A percentile compares a stretch with the other conserved stretches of the same genome.
These are phyloP conservation scores for Pseudohalonectria lignicola DNA, from an alignment of 2,329 filamentous ascomycete species.

Conservation along the genomic window DNA sequence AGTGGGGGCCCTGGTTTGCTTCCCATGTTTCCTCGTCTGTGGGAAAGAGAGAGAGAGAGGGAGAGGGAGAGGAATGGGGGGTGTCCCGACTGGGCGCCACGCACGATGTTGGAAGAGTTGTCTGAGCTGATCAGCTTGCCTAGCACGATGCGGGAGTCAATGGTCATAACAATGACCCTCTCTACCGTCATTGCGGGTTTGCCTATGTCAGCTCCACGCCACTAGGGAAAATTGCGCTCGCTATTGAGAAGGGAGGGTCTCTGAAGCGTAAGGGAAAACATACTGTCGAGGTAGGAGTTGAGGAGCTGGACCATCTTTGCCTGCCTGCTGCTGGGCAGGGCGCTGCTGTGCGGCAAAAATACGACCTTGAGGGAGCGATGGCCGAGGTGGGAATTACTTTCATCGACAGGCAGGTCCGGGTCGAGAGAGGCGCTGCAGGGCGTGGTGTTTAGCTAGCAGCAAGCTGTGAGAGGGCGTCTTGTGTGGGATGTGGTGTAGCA, in stretches of 20 bases:
- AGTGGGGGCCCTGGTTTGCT: no score
- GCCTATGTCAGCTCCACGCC: not conserved
- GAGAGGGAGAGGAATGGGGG: slow-evolving; percentile 36
- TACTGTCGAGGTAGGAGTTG: slow-evolving; percentile 19
- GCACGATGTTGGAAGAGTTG: slow-evolving; percentile 77
- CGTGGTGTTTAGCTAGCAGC: no score
- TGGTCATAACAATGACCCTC: slow-evolving; percentile 83
- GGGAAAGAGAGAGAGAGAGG: not conserved
- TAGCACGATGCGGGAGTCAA: slow-evolving; percentile 77
- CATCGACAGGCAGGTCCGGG: no score
- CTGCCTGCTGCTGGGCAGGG: no score
- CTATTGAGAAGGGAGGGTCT: not conserved
- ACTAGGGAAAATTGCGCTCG: not conserved
- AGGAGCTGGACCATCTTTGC: slow-evolving; percentile 13
- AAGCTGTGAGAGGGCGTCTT: no score
- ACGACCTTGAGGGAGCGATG: no score
- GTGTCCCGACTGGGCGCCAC: slow-evolving; percentile 6
- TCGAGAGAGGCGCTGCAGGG: no score
- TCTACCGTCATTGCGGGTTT: no score
- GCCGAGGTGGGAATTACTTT: no score
- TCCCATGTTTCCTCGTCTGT: not conserved
- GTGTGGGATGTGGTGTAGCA: no score
- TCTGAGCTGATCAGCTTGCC: slow-evolving; percentile 81
- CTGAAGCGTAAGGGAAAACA: slow-evolving; percentile 4
- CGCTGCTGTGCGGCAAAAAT: no score